Conservation (phyloP, 352 stramenopile species). For the Blastocystis sp. region DNA sequence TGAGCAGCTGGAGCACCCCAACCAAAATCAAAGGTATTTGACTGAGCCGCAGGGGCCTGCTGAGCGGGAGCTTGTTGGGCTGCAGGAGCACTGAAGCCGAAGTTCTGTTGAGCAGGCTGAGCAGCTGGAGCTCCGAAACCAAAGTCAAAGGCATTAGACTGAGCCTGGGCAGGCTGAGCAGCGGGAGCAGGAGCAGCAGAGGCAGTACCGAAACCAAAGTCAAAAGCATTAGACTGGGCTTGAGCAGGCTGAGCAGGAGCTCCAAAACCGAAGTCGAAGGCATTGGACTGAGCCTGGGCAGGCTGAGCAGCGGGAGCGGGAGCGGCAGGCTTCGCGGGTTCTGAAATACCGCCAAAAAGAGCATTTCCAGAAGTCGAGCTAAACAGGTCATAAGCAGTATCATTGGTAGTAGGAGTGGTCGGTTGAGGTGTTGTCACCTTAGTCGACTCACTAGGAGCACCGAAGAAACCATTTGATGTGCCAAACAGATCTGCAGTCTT, state of each 20-base stretch:
- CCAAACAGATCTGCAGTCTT: conserved; percentile 55
- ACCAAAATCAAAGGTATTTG: background rate
- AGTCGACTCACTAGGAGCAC: background rate
- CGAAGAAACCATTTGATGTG: background rate
- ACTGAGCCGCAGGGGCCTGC: background rate
- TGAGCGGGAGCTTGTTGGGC: background rate
- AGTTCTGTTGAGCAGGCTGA: conserved; percentile 17
- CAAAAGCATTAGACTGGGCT: background rate
- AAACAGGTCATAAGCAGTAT: conserved; percentile 50
- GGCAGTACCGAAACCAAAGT: conserved; percentile 33
- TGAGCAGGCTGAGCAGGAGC: background rate
- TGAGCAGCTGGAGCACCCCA: conserved; percentile 43
- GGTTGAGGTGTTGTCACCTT: conserved; percentile 29
- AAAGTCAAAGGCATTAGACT: conserved; percentile 27
- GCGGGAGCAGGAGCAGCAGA: background rate
- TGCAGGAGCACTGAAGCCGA: conserved; percentile 48
- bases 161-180: conserved; percentile 11
- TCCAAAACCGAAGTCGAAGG: conserved; percentile 44
- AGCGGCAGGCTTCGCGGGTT: background rate
- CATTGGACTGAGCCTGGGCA: conserved; percentile 2
- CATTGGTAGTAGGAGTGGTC: conserved; percentile 18
- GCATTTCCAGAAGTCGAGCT: conserved; percentile 1
- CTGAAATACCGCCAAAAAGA: background rate
- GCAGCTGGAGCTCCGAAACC: conserved; percentile 31
- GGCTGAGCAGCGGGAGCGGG: background rate